Evolutionary conservation across 2,329 filamentous ascomycete genomes (phyloP), one percentile per base, ranked within the genome.

Genomic region (Exophiala lecanii-corni): DNA sequence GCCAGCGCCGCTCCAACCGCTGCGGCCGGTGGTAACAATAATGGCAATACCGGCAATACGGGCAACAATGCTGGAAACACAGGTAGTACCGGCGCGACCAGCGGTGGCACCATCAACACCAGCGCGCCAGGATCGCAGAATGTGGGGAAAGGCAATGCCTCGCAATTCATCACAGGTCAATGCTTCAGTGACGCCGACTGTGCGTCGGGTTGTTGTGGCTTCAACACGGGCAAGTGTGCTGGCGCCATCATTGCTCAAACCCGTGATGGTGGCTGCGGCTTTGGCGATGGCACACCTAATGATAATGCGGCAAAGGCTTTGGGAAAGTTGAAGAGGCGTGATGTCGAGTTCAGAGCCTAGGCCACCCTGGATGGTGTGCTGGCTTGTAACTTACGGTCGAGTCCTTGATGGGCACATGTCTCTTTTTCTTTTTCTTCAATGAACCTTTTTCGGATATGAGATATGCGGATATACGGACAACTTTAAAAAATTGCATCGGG

Each of bases 141-240:
- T 31, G 47, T 54, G 13, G 53, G 53, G 38, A 54, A 54, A 16
- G 51, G 36, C 18, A 31, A 43, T 9, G 62, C 57, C 21, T 61
- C 51, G 3, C 64, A 67, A 41, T 67, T 66, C 56, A 65, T 67
- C 53, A 66, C 64, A 12, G 64, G 64, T 2, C 40, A 57, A 5
- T 67, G 64, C 36, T 49, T 53, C 2, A 59, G 60, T 3, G 63
- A 66, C 39, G 62, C 63, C 4, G 63, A 66, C 44, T 67, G 64
- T 36, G 62, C 61, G 3, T 59, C 59, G 15, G 58, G 55, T 10
- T 66, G 63, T 51, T 66, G 63, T 49, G 63, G 60, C 5, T 61
- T 61, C 52, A 59, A 59, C 13, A 50, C 49, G 18, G 61, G 61
- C 4, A 55, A 56, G 19, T 66, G 63, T 35, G 59, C 60, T 1